phyloP scores from a whole-genome alignment of 208 protist species.

The Trypanosoma melophagium region DNA sequence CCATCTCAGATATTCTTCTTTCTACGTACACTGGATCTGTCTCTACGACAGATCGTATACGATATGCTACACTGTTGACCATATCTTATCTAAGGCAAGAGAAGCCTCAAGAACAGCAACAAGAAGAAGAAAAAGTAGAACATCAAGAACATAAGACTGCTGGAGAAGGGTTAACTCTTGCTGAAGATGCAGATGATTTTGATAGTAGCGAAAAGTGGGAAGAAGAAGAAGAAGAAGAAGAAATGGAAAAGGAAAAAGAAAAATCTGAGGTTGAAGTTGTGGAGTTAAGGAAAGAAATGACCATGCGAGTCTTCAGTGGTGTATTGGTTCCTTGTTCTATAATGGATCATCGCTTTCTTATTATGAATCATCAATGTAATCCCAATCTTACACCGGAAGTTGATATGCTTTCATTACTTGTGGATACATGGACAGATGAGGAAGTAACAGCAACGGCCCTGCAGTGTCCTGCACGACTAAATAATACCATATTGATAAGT shows the following conservation, averaged over 20 bases:
- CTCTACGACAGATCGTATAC: conserved; percentile 60
- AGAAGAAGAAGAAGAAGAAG: neutral
- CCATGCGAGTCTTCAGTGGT: conserved; percentile 29
- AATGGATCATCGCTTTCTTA: conserved; percentile 58
- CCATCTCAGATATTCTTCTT: conserved; percentile 35
- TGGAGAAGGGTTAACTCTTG: neutral
- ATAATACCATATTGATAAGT: conserved; percentile 59
- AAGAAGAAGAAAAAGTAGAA: neutral
- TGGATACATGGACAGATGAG: conserved; percentile 74
- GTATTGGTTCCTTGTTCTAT: conserved; percentile 50
- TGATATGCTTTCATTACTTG: conserved; percentile 77
- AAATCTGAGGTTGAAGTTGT: neutral
- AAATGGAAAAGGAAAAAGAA: conserved; percentile 1
- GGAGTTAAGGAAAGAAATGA: neutral
- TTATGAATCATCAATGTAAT: conserved; percentile 49
- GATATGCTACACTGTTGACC: conserved; percentile 72
- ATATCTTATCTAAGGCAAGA: conserved; percentile 54
- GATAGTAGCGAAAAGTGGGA: neutral
- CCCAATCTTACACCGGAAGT: conserved; percentile 63
- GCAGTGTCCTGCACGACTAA: conserved; percentile 64
- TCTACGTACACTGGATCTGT: conserved; percentile 59
- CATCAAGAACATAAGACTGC: neutral
- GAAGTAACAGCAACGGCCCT: conserved; percentile 57
- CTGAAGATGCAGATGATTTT: neutral
- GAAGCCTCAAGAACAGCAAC: conserved; percentile 2